Conservation (phyloP, 2,329 filamentous ascomycete genomes). For the Colletotrichum lupini region DNA sequence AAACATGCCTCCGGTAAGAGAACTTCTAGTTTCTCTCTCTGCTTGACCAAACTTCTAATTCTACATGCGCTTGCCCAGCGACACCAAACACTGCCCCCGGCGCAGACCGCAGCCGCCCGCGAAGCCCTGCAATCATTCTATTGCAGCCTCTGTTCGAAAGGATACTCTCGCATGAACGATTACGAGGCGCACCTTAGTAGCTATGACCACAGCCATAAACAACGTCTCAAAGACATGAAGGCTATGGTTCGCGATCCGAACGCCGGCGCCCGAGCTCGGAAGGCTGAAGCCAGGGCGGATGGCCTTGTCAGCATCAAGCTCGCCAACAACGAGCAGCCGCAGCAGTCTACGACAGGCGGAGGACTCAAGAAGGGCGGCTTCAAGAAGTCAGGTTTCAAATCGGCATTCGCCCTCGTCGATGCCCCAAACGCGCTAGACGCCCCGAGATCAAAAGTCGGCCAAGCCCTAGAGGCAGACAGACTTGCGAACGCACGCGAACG, state of each 20-base stretch:
- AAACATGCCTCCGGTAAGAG: slow-evolving; percentile 67
- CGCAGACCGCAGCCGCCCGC: slow-evolving; percentile 73
- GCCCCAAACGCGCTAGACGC: slow-evolving; percentile 41
- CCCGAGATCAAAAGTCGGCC: slow-evolving; percentile 18
- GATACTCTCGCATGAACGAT: slow-evolving; percentile 94
- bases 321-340: slow-evolving; percentile 48
- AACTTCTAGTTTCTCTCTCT: slow-evolving; percentile 49
- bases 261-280: slow-evolving; percentile 72
- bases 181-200: slow-evolving; percentile 94
- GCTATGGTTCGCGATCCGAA: slow-evolving; percentile 80
- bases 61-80: slow-evolving; percentile 49
- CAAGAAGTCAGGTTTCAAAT: slow-evolving; percentile 87
- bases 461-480: slow-evolving; percentile 39
- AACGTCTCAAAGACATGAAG: slow-evolving; percentile 89
- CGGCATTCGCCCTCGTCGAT: slow-evolving; percentile 72
- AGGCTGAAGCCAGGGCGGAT: slow-evolving; percentile 76
- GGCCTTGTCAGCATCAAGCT: slow-evolving; percentile 77
- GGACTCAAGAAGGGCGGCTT: slow-evolving; percentile 78
- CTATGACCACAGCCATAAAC: slow-evolving; percentile 96
- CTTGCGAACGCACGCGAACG: slow-evolving; percentile 18
- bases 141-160: slow-evolving; percentile 90
- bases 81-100: slow-evolving; percentile 67
- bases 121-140: slow-evolving; percentile 85
- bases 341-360: slow-evolving; percentile 42
- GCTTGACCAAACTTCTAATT: neutral